Percentiles rank a stretch among this genome's conserved stretches.
Evolutionary conservation across 768 basidiomycete species (phyloP).

Genomic region (Tephrocybe sp.): DNA sequence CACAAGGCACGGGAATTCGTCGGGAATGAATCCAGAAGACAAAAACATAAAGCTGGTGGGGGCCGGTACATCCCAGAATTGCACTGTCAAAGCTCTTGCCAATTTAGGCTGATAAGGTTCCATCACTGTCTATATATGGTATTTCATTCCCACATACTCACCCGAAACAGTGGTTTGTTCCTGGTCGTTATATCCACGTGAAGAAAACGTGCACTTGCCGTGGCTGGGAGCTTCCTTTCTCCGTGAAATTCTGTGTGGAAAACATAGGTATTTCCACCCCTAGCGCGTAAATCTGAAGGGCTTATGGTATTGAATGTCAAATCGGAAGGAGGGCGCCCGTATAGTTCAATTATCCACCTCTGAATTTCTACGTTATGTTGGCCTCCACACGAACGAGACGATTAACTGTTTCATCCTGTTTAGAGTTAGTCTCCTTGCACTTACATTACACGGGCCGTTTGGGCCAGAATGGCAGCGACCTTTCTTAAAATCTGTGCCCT

Average conservation of each 20-base stretch:
- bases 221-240: background rate
- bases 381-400: too few species aligned
- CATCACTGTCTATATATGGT: constrained; percentile 12
- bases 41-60: constrained; percentile 15
- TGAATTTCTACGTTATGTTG: too few species aligned
- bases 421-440: too few species aligned
- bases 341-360: too few species aligned
- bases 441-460: too few species aligned
- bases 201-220: constrained; percentile 3
- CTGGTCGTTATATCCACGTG: constrained; percentile 33
- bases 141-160: constrained; percentile 26
- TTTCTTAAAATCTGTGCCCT: too few species aligned
- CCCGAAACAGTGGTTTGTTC: constrained; percentile 28
- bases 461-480: too few species aligned
- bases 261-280: too few species aligned
- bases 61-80: constrained; percentile 13
- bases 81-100: constrained; percentile 20
- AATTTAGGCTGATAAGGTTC: constrained; percentile 18
- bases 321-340: too few species aligned
- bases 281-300: too few species aligned
- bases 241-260: background rate
- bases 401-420: too few species aligned
- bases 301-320: too few species aligned
- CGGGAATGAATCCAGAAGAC: constrained; percentile 19
- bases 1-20: constrained; percentile 20